A percentile compares a stretch with the other conserved stretches of the same genome.
These are phyloP conservation scores for Penicillium sumatraense DNA, from an alignment of 2,329 filamentous ascomycete genomes.

Conservation along the genomic window DNA sequence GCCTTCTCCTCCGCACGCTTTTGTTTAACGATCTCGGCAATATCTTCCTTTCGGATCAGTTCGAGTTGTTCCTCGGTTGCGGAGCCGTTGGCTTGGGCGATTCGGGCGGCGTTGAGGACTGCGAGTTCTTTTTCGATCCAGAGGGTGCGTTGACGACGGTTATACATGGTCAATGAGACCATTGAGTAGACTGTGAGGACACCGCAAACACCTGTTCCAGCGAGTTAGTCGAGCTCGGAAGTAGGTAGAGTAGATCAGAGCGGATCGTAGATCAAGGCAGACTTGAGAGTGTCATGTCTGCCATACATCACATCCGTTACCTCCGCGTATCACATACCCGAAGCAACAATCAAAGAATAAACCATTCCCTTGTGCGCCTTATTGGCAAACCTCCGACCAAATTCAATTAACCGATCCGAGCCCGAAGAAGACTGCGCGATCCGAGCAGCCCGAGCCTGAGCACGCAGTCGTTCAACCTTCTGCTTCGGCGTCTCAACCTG, in stretches of 20 bases:
- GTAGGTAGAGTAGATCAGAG: too few species aligned
- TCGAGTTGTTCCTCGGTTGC: constrained; percentile 49
- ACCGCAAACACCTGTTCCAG: constrained; percentile 57
- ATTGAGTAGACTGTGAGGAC: constrained; percentile 67
- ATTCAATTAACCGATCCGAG: constrained; percentile 59
- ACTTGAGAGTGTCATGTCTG: too few species aligned
- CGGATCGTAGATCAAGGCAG: too few species aligned
- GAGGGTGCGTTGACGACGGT: constrained; percentile 66
- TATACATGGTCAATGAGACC: constrained; percentile 69
- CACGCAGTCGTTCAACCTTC: constrained; percentile 69
- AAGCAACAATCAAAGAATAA: constrained; percentile 63
- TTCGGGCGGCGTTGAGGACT: constrained; percentile 47
- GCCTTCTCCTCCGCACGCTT: constrained; percentile 46
- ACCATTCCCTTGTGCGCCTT: constrained; percentile 64
- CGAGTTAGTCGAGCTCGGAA: background rate
- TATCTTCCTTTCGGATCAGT: constrained; percentile 50
- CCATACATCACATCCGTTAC: background rate
- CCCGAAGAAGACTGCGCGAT: constrained; percentile 61
- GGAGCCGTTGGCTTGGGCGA: constrained; percentile 45
- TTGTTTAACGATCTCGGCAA: constrained; percentile 46
- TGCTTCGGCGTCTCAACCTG: constrained; percentile 67
- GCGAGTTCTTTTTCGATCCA: constrained; percentile 59
- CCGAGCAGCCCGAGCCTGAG: constrained; percentile 69
- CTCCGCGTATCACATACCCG: constrained; percentile 51
- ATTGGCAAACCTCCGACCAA: constrained; percentile 63